Conservation (phyloP, 2,329 filamentous ascomycete genomes). For the Fusarium tupiense region DNA sequence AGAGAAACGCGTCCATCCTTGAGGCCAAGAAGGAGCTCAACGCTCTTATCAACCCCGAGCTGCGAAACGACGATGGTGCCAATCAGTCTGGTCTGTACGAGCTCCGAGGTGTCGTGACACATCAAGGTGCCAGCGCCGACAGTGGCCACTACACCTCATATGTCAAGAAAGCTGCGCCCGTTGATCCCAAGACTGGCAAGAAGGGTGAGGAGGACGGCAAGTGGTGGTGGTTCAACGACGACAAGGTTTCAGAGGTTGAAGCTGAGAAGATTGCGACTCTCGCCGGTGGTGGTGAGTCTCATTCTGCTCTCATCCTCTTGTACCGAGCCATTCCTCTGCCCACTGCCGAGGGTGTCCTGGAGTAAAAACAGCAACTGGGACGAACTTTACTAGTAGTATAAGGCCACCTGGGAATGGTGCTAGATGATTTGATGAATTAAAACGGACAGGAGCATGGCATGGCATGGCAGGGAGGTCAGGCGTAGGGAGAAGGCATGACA, state of each 20-base stretch:
- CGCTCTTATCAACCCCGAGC: slow-evolving; percentile 76
- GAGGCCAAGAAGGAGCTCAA: slow-evolving; percentile 89
- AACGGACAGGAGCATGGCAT: slow-evolving; percentile 11
- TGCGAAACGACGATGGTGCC: slow-evolving; percentile 80
- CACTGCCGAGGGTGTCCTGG: slow-evolving; percentile 58
- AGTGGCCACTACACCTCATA: slow-evolving; percentile 98
- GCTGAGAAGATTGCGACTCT: slow-evolving; percentile 91
- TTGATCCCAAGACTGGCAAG: slow-evolving; percentile 81
- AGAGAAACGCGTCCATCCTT: slow-evolving; percentile 78
- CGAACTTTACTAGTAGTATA: neutral
- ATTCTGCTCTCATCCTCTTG: slow-evolving; percentile 82
- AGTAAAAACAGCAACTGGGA: slow-evolving; percentile 25
- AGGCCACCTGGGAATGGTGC: neutral
- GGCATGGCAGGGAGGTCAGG: slow-evolving; percentile 17
- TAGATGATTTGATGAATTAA: slow-evolving; percentile 23
- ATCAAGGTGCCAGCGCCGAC: slow-evolving; percentile 95
- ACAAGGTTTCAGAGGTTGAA: slow-evolving; percentile 93
- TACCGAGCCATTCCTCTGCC: slow-evolving; percentile 80
- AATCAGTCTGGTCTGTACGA: slow-evolving; percentile 98
- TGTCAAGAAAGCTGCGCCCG: slow-evolving; percentile 85
- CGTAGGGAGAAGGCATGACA: slow-evolving; percentile 29
- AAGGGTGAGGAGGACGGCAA: slow-evolving; percentile 85
- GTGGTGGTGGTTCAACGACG: slow-evolving; percentile 99
- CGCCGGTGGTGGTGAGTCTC: slow-evolving; percentile 87
- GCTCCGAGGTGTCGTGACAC: slow-evolving; percentile 91